phyloP scores from a whole-genome alignment of 2,329 filamentous ascomycete species.

The Apiospora aurea region DNA sequence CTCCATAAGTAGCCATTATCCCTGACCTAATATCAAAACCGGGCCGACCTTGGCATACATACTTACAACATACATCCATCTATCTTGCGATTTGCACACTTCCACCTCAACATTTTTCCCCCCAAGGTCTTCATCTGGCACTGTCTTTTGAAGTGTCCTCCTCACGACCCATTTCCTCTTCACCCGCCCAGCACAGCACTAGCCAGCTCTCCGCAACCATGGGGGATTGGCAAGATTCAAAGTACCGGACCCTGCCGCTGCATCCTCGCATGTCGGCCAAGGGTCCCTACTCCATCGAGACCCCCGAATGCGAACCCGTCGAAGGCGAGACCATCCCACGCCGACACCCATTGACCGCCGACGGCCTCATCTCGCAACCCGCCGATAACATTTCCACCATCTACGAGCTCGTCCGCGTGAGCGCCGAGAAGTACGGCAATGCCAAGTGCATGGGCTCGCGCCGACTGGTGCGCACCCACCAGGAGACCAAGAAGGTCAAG shows the following conservation, averaged over 20 bases:
- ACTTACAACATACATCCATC: neutral
- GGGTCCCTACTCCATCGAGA: conserved; percentile 73
- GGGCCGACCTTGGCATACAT: conserved; percentile 19
- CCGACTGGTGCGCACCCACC: conserved; percentile 76
- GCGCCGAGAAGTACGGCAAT: conserved; percentile 71
- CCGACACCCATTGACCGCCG: conserved; percentile 67
- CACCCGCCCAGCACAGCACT: conserved; percentile 11
- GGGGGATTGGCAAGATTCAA: conserved; percentile 41
- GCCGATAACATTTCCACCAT: conserved; percentile 72
- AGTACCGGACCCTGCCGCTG: conserved; percentile 39
- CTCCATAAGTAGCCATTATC: conserved; percentile 19
- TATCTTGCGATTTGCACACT: conserved; percentile 2
- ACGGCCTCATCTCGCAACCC: conserved; percentile 67
- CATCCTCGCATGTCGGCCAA: conserved; percentile 61
- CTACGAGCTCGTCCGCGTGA: conserved; percentile 76
- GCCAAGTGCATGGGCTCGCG: conserved; percentile 73
- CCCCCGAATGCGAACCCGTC: conserved; percentile 66
- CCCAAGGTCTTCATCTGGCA: neutral
- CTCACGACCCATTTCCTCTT: neutral
- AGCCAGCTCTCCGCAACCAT: conserved; percentile 32
- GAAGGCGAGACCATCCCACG: conserved; percentile 79
- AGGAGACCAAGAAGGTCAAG: conserved; percentile 89
- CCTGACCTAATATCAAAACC: conserved; percentile 14
- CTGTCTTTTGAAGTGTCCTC: neutral
- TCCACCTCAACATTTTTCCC: neutral